These are phyloP conservation scores for Naganishia sp. DNA, from an alignment of 1,284 basidiomycete genomes.

Conservation along the genomic window DNA sequence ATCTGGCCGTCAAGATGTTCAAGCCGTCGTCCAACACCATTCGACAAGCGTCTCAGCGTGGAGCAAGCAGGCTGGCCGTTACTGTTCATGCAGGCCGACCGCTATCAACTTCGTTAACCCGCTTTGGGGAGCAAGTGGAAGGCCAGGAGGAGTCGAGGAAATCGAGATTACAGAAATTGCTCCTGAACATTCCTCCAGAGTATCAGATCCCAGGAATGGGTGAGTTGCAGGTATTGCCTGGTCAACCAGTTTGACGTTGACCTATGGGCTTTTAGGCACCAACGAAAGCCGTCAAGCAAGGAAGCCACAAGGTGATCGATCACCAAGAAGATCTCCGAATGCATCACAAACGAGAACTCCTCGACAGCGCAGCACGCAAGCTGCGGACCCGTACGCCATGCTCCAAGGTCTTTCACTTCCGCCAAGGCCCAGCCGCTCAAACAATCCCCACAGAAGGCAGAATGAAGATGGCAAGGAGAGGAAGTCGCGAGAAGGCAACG, in stretches of 20 bases:
- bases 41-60: conserved; percentile 17
- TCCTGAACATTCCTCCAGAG: conserved; percentile 28
- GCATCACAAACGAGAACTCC: background rate
- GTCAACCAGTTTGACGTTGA: background rate
- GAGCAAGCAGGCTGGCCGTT: background rate
- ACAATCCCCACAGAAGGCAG: background rate
- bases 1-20: conserved; percentile 1
- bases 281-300: background rate
- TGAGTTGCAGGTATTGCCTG: background rate
- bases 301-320: background rate
- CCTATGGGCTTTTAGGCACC: background rate
- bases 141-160: conserved; percentile 1
- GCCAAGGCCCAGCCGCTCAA: background rate
- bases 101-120: conserved; percentile 1
- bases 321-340: background rate
- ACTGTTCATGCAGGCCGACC: background rate
- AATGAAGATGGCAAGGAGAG: conserved; percentile 10
- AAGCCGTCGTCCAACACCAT: conserved; percentile 9
- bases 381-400: background rate
- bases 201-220: conserved; percentile 15
- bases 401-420: conserved; percentile 1
- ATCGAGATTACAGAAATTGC: conserved; percentile 24
- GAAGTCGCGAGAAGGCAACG: background rate
- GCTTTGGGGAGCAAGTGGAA: background rate
- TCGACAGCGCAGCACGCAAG: background rate